Conservation (phyloP, 257 asterid genomes). For the Petrea volubilis region DNA sequence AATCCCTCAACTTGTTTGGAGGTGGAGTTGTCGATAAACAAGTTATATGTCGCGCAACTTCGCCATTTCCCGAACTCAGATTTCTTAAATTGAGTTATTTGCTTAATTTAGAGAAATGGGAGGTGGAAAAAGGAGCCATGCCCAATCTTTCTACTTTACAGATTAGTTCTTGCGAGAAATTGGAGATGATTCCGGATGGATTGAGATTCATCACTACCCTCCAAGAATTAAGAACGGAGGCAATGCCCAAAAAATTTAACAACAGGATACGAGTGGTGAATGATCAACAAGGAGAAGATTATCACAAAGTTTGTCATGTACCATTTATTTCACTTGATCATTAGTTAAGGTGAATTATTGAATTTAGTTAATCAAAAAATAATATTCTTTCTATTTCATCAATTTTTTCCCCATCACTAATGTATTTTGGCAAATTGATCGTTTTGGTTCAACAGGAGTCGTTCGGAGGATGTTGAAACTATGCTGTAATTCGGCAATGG, state of each 20-base stretch:
- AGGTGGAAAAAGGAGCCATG: constrained; percentile 27
- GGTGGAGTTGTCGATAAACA: neutral
- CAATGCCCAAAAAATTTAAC: neutral
- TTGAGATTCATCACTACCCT: constrained; percentile 11
- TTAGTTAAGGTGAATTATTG: too few relatives aligned
- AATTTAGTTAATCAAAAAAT: too few relatives aligned
- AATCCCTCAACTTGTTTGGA: neutral
- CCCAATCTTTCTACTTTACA: neutral
- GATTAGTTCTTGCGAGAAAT: neutral
- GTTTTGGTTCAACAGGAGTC: too few relatives aligned
- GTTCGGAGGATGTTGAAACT: too few relatives aligned
- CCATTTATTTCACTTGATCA: neutral
- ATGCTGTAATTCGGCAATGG: too few relatives aligned
- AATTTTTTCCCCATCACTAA: too few relatives aligned
- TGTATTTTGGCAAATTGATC: too few relatives aligned
- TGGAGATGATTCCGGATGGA: constrained; percentile 23
- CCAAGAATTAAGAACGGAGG: neutral
- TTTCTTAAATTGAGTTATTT: rapidly evolving
- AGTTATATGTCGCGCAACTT: neutral
- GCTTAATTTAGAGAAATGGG: neutral
- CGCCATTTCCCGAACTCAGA: constrained; percentile 24
- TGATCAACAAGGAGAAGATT: neutral
- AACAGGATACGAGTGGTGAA: neutral
- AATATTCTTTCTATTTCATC: too few relatives aligned
- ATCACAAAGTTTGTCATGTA: constrained; percentile 1